Evolutionary conservation across 2,329 filamentous ascomycete genomes (phyloP), one percentile per base, ranked within the genome.

Genomic region (Aspergillus pseudotamarii): DNA sequence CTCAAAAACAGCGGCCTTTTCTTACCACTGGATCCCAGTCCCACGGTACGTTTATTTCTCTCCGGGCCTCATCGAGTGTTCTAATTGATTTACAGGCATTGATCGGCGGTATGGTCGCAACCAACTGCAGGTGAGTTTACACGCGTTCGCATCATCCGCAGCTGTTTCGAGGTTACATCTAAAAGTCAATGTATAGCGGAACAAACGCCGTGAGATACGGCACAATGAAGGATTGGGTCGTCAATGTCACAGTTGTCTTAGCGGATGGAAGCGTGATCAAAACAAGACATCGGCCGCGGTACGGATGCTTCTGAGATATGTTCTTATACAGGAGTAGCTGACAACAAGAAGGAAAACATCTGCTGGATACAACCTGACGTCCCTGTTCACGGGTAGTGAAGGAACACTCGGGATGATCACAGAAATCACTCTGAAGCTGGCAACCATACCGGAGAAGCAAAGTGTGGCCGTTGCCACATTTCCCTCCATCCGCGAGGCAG

Each of bases 11-110:
- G 86, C 8, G 91, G 91, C 0, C 85, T 96, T 1, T 96, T 96
- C 80, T 94, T 96, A 73, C 93, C 93, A 0, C 88, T 95, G 9
- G 93, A 96, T 73, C 93, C 93, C 21, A 90, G 91, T 76, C 89
- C 88, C 26, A 82, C 80, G 4, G 61, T 60, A 53, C 12, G 32
- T 23, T 28, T 4, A 9, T 21, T 8, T 6, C 4, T 3, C 38
- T 9, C 32, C 0, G 12, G n/a, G 0, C 12, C 16, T 56, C 6
- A 50, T 28, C 34, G 16, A 36, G 43, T 2, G 36, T 11, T 14
- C 34, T 55, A 21, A 55, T 38, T 3, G 3, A 55, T 28, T 41
- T 32, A 30, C 34, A 61, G 0, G 84, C 83, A 0, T 75, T 78
- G 32, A 77, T 86, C 19, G 84, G 84, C 0, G 84, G 84, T 2